Evolutionary conservation across 495 filamentous ascomycete species (phyloP), one percentile per base, ranked within the genome.

Genomic region (Aspergillus heteromorphus): DNA sequence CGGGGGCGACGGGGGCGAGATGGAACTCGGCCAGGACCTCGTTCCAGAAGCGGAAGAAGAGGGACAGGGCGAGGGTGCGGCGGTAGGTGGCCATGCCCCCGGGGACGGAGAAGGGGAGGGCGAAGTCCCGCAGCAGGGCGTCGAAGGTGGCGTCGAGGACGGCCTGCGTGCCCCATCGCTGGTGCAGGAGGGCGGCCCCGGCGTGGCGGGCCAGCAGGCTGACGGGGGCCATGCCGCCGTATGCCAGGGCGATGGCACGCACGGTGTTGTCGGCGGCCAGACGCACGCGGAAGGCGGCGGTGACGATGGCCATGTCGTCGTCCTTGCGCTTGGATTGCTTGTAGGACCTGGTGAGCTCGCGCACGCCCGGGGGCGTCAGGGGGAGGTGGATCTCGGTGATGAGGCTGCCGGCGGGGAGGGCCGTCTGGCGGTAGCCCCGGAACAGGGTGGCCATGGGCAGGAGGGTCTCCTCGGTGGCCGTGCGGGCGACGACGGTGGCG

Each of bases 271-370:
- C n/a, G n/a, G n/a, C n/a, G 29, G 81, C 79, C 2, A 97, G 70
- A 3, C 75, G 77, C 6, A 96, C 77, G 40, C 87, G 83, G 31
- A 97, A 67, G 4, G 90, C 87, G 6, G 87, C 82, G 53, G 92
- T 97, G 38, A 96, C 92, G 54, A 97, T 96, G 9, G 92, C 92
- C 65, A 96, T 96, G 71, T 97, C 92, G 67, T 96, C 92, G 63
- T 97, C 92, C 61, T 96, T 96, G 48, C 92, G 76, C 76, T 97
- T 97, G 0, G 92, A 83, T 63, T 97, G 92, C 68, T 97, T 97
- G 69, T 96, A 97, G 2, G 92, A n/a, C n/a, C n/a, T n/a, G n/a
- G n/a, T n/a, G n/a, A n/a, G n/a, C n/a, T n/a, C 83, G 16, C 82
- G 76, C 56, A 92, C 80, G 71, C 66, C 57, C 58, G 82, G 84